A percentile compares a stretch with the other conserved stretches of the same genome.
These are phyloP conservation scores for Tulasnella sp. DNA, from an alignment of 768 basidiomycete genomes.

Conservation along the genomic window DNA sequence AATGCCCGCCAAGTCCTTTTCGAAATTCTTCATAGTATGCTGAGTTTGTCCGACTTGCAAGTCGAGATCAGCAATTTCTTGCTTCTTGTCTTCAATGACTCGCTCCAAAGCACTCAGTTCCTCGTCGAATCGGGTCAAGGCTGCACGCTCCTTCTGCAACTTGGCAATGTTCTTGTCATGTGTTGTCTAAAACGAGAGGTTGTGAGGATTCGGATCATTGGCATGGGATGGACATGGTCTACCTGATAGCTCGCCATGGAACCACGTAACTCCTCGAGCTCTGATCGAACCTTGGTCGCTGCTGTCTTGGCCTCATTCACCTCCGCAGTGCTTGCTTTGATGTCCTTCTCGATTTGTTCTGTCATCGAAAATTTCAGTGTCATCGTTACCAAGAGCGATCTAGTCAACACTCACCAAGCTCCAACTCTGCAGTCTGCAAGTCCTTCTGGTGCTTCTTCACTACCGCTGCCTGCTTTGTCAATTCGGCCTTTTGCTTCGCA, in stretches of 20 bases:
- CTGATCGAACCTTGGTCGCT: constrained; percentile 43
- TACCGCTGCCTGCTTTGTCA: constrained; percentile 66
- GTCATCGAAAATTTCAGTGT: background rate
- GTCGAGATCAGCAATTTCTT: constrained; percentile 52
- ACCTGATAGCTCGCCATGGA: constrained; percentile 40
- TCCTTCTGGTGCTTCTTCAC: constrained; percentile 87
- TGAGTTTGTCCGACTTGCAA: constrained; percentile 51
- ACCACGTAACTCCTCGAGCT: constrained; percentile 45
- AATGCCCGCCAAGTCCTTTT: constrained; percentile 51
- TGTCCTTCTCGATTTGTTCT: constrained; percentile 77
- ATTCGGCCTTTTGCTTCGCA: constrained; percentile 59
- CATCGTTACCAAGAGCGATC: background rate
- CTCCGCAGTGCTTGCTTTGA: constrained; percentile 37
- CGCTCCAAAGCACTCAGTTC: constrained; percentile 76
- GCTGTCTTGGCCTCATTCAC: constrained; percentile 35
- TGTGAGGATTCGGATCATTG: background rate
- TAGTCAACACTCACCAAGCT: constrained; percentile 52
- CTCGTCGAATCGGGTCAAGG: constrained; percentile 74
- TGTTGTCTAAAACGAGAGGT: constrained; percentile 30
- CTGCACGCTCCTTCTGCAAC: constrained; percentile 75
- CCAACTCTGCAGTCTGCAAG: constrained; percentile 71
- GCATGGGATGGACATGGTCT: background rate
- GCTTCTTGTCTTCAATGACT: constrained; percentile 71
- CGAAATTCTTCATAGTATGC: constrained; percentile 46
- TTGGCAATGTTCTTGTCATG: constrained; percentile 54